Base-by-base conservation (phyloP, 148 eudicot genomes). In the Fagopyrum esculentum region DNA sequence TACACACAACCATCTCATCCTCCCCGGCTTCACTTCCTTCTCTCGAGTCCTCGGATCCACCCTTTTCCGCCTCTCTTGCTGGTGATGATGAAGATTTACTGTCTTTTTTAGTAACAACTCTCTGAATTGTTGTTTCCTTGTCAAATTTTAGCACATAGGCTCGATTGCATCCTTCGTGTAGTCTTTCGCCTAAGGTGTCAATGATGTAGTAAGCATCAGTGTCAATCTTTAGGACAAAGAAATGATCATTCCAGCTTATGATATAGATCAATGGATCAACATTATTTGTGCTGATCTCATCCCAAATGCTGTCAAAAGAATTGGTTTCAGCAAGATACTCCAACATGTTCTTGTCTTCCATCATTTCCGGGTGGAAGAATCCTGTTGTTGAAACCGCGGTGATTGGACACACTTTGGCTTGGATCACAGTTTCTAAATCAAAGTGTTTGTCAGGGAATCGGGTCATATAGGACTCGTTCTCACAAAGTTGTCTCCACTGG, bases 271-370 rank as follows among this genome's bases (percentile, higher is more conserved):
- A 78, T 26, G 84, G 73, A 51, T 45, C 50, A 44, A 9, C 22
- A 17, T 79, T 81, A 13, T 75, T 74, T 45, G 15, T 48, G 17
- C 57, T 35, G 15, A 87, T 84, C 82, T 85, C 91, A 22, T 85
- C 88, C 93, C 93, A 89, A 45, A 89, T 85, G 30, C 54, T 81
- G 74, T 89, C 93, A 11, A 89, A 89, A 4, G 93, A 89, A 85
- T 81, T 83, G 49, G 90, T 87, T 2, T 84, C 89, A 2, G 80
- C 85, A 60, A 89, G 79, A 75, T 85, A 89, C 26, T 81, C 88
- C 30, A 87, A 83, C 9, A 44, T 13, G 0, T 12, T 19, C 44
- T 78, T 82, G 5, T 83, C 88, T 78, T 87, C 90, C 4, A 87
- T 85, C 74, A 85, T 74, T 22, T 78, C 89, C 0, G 87, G 87